These are phyloP conservation scores for Calonectria fujianensis DNA, from an alignment of 2,329 filamentous ascomycete genomes.

Conservation along the genomic window DNA sequence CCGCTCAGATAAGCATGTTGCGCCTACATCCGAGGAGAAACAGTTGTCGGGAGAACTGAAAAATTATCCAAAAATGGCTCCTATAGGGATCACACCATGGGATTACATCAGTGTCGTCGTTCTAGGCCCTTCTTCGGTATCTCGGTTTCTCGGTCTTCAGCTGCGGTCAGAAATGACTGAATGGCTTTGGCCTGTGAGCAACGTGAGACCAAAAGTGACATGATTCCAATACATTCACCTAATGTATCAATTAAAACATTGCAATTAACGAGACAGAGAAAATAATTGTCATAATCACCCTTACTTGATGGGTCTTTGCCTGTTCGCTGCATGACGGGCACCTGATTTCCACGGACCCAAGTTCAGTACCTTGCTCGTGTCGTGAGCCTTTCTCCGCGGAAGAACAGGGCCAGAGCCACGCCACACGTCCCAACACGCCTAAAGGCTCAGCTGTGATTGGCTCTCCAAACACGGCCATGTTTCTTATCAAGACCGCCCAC, in stretches of 20 bases:
- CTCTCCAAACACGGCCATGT: slow-evolving; percentile 12
- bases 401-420: slow-evolving; percentile 20
- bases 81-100: neutral
- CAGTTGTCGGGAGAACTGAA: slow-evolving; percentile 15
- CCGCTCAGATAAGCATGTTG: slow-evolving; percentile 24
- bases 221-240: neutral
- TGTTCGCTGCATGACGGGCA: slow-evolving; percentile 50
- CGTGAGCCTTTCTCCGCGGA: slow-evolving; percentile 52
- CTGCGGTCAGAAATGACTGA: too few species aligned
- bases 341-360: slow-evolving; percentile 40
- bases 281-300: slow-evolving; percentile 37
- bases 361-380: slow-evolving; percentile 38
- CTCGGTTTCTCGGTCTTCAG: slow-evolving; percentile 4
- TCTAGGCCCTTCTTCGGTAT: slow-evolving; percentile 6
- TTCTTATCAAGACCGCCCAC: slow-evolving; percentile 52
- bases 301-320: slow-evolving; percentile 41
- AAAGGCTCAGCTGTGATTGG: slow-evolving; percentile 46
- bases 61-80: slow-evolving; percentile 1
- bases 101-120: neutral
- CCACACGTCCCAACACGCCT: slow-evolving; percentile 1
- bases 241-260: neutral
- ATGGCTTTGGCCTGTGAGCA: neutral
- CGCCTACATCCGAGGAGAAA: slow-evolving; percentile 38
- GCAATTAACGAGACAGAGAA: slow-evolving; percentile 10
- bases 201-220: neutral